phyloP scores from a whole-genome alignment of 306 rosid genomes.

The Lupinus albus region DNA sequence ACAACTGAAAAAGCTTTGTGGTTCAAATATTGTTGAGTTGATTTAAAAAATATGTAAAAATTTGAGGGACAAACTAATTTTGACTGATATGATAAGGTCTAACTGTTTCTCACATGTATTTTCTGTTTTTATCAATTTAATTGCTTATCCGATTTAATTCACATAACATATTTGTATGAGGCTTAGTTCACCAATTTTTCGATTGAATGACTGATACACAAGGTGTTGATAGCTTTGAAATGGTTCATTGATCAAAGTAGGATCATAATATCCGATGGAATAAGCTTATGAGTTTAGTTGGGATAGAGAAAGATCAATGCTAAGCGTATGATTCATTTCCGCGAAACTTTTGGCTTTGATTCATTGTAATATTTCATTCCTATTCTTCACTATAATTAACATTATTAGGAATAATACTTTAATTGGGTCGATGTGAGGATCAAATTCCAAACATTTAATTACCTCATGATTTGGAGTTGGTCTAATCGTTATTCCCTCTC shows the following conservation, averaged over 20 bases:
- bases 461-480: conserved; percentile 23
- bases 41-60: no score
- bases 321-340: conserved; percentile 45
- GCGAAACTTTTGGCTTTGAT: conserved; percentile 56
- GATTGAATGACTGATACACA: no score
- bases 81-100: no score
- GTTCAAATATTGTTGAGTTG: no score
- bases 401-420: conserved; percentile 35
- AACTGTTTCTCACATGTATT: no score
- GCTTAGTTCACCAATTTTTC: no score
- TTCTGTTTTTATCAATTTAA: no score
- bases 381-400: conserved; percentile 34
- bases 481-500: background rate
- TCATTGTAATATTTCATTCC: conserved; percentile 41
- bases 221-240: no score
- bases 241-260: conserved; percentile 35
- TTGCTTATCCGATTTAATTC: no score
- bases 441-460: conserved; percentile 30
- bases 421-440: conserved; percentile 41
- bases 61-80: no score
- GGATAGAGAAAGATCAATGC: background rate
- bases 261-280: conserved; percentile 41
- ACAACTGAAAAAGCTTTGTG: no score
- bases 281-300: background rate
- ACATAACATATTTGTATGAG: no score